Evolutionary conservation across 225 moss, liverwort and hornwort genomes (phyloP).

Genomic region (Straminergon stramineum): DNA sequence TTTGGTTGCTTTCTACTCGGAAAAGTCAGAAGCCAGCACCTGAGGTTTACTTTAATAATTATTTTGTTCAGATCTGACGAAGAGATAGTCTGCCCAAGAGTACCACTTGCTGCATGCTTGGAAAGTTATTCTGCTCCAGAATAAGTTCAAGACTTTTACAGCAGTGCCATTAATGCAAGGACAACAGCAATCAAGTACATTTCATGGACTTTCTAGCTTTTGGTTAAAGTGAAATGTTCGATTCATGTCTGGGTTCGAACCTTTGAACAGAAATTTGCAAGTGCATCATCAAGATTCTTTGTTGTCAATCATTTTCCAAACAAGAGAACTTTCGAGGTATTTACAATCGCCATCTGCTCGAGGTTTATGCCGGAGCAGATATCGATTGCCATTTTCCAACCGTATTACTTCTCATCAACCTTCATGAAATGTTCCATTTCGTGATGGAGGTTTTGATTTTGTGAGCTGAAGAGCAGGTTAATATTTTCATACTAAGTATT

Average conservation of each 20-base stretch:
- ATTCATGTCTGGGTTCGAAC: not conserved
- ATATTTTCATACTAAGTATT: not conserved
- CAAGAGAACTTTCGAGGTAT: not conserved
- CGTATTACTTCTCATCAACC: not conserved
- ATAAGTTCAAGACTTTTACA: slow-evolving; percentile 81
- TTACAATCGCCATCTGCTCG: not conserved
- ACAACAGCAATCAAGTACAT: slow-evolving; percentile 86
- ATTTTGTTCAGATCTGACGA: slow-evolving; percentile 48
- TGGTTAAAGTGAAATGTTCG: not conserved
- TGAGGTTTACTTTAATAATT: not conserved
- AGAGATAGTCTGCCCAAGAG: slow-evolving; percentile 77
- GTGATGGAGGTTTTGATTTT: not conserved
- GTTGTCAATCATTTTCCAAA: not conserved
- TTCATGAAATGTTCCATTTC: not conserved
- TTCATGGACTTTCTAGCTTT: not conserved
- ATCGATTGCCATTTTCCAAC: not conserved
- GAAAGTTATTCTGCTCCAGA: slow-evolving; percentile 72
- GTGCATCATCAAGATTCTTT: not conserved
- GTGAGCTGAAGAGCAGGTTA: not conserved
- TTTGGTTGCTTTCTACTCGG: not conserved
- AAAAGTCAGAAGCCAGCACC: not conserved
- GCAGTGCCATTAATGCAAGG: slow-evolving; percentile 79
- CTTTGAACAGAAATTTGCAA: not conserved
- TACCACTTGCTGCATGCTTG: slow-evolving; percentile 85
- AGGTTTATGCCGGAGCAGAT: not conserved